Percentiles rank a stretch among this genome's conserved stretches.
These are phyloP conservation scores for Wilcoxina mikolae DNA, from an alignment of 495 filamentous ascomycete genomes.

Conservation along the genomic window DNA sequence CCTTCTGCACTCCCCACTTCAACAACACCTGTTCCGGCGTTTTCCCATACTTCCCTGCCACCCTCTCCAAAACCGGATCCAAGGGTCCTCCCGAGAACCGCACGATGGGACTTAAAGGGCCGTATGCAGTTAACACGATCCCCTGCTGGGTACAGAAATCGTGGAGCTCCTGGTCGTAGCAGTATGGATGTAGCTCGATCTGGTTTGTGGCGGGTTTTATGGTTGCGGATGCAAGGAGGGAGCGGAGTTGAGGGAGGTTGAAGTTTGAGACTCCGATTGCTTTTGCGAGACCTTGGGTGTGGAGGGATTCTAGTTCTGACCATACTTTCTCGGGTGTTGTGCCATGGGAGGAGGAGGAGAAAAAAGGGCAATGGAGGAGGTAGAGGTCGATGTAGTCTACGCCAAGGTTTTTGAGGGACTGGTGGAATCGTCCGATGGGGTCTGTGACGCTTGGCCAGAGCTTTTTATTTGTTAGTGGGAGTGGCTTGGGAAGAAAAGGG, in stretches of 20 bases:
- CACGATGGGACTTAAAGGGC: constrained; percentile 41
- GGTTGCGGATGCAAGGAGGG: constrained; percentile 32
- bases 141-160: constrained; percentile 32
- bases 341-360: constrained; percentile 13
- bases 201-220: constrained; percentile 38
- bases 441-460: constrained; percentile 23
- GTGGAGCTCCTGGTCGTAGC: constrained; percentile 34
- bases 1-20: constrained; percentile 41
- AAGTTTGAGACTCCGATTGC: constrained; percentile 41
- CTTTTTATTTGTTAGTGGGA: constrained; percentile 3
- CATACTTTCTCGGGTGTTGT: constrained; percentile 30
- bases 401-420: constrained; percentile 46
- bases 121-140: constrained; percentile 36
- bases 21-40: constrained; percentile 31
- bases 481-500: neutral
- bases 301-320: constrained; percentile 36
- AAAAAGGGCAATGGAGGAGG: constrained; percentile 12
- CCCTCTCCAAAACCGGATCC: constrained; percentile 36
- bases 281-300: constrained; percentile 30
- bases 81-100: constrained; percentile 48
- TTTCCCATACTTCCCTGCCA: constrained; percentile 28
- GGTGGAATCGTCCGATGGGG: constrained; percentile 38
- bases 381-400: constrained; percentile 56
- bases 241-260: constrained; percentile 31
- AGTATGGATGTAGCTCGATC: constrained; percentile 40